phyloP scores from a whole-genome alignment of 257 asterid species.

The Primulina eburnea region DNA sequence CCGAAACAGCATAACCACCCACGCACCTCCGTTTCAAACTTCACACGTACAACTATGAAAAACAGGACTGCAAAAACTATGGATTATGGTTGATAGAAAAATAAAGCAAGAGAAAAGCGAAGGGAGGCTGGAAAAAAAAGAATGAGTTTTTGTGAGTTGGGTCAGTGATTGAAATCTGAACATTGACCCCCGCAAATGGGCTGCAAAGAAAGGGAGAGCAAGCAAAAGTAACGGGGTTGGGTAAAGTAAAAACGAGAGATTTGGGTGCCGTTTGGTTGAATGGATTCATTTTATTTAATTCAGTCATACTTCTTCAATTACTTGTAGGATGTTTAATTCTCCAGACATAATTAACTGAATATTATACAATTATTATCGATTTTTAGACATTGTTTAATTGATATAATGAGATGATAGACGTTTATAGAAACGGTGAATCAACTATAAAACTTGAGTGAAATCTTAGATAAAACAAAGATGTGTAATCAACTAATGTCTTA shows the following conservation, averaged over 20 bases:
- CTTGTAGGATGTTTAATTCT: too few relatives aligned
- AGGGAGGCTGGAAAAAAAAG: conserved; percentile 22
- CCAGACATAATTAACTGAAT: too few relatives aligned
- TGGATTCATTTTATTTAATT: too few relatives aligned
- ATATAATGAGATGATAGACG: too few relatives aligned
- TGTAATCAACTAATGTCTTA: too few relatives aligned
- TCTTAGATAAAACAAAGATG: too few relatives aligned
- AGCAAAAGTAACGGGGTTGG: conserved; percentile 10
- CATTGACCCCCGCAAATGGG: conserved; percentile 36
- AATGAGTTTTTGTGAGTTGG: conserved; percentile 38
- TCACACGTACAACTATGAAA: conserved; percentile 9
- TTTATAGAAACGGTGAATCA: too few relatives aligned
- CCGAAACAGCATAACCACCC: conserved; percentile 28
- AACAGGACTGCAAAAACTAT: conserved; percentile 27
- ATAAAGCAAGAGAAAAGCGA: conserved; percentile 12
- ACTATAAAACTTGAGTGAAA: too few relatives aligned
- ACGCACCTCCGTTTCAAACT: conserved; percentile 21
- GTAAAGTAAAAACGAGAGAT: too few relatives aligned
- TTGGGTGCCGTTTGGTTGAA: too few relatives aligned
- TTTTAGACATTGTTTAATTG: too few relatives aligned
- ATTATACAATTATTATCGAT: too few relatives aligned
- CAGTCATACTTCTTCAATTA: neutral
- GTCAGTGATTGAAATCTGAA: conserved; percentile 44
- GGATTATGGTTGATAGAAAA: conserved; percentile 34
- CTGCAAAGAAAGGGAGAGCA: conserved; percentile 30